These are phyloP conservation scores for Cicer arietinum DNA, from an alignment of 306 rosid species.

Conservation along the genomic window DNA sequence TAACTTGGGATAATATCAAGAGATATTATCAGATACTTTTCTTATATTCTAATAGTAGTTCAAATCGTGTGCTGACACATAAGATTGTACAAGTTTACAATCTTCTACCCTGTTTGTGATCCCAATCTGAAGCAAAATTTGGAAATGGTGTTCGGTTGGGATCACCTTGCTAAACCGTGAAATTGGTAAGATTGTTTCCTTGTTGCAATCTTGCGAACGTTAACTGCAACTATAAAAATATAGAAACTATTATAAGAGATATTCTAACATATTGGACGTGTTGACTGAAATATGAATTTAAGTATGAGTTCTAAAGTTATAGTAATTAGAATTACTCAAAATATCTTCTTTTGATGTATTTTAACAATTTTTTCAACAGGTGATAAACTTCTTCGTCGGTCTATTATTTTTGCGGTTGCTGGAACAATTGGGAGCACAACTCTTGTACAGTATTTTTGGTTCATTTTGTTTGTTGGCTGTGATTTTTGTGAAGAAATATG, in stretches of 20 bases:
- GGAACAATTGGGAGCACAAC: conserved; percentile 70
- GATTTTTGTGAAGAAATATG: conserved; percentile 72
- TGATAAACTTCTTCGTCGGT: conserved; percentile 83
- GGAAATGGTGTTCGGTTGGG: no score
- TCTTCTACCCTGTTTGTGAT: no score
- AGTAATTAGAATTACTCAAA: not conserved
- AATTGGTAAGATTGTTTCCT: no score
- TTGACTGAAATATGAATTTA: conserved; percentile 1
- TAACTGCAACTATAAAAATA: no score
- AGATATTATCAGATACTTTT: no score
- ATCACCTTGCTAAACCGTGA: no score
- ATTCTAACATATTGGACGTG: not conserved
- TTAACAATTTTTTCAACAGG: conserved; percentile 54
- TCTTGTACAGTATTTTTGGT: conserved; percentile 64
- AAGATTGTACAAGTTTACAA: no score
- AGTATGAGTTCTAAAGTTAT: not conserved
- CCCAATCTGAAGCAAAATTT: no score
- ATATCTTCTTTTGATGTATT: not conserved
- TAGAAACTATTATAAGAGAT: not conserved
- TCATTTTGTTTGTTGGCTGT: conserved; percentile 64
- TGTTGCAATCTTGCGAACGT: no score
- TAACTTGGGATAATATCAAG: no score
- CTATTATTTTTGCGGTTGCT: conserved; percentile 72
- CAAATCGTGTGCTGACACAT: no score
- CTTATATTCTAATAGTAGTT: no score